These are phyloP conservation scores for Cerrena zonata DNA, from an alignment of 1,284 basidiomycete species.

Conservation along the genomic window DNA sequence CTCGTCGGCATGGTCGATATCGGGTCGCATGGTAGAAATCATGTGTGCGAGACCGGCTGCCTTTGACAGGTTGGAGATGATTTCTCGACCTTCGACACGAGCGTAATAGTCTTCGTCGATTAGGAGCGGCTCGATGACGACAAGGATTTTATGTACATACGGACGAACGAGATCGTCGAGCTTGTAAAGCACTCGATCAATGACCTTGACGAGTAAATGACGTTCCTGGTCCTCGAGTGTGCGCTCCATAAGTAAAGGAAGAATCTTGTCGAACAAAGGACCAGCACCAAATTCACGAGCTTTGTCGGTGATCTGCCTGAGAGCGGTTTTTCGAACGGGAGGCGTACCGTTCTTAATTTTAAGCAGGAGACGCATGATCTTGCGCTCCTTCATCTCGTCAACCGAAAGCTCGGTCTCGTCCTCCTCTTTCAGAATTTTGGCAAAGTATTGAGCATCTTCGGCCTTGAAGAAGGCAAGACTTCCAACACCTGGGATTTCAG, in stretches of 20 bases:
- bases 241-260: conserved; percentile 97
- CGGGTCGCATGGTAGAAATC: conserved; percentile 99
- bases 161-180: conserved; percentile 97
- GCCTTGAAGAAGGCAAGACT: conserved; percentile 97
- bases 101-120: conserved; percentile 99
- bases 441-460: conserved; percentile 96
- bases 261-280: conserved; percentile 98
- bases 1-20: conserved; percentile 99
- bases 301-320: conserved; percentile 98
- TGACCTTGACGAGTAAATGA: conserved; percentile 97
- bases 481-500: conserved; percentile 96
- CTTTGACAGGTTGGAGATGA: conserved; percentile 98
- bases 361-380: conserved; percentile 98
- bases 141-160: conserved; percentile 98
- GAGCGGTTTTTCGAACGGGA: conserved; percentile 93
- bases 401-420: conserved; percentile 91
- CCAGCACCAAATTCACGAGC: conserved; percentile 97
- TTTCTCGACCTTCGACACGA: conserved; percentile 97
- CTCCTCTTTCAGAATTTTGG: conserved; percentile 91
- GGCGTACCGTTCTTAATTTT: conserved; percentile 99
- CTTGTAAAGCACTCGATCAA: conserved; percentile 97
- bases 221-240: conserved; percentile 98
- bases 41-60: conserved; percentile 98
- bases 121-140: conserved; percentile 97
- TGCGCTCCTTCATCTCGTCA: conserved; percentile 99